Evolutionary conservation across 2,329 filamentous ascomycete genomes (phyloP).

Genomic region (Hypoxylon sp.): DNA sequence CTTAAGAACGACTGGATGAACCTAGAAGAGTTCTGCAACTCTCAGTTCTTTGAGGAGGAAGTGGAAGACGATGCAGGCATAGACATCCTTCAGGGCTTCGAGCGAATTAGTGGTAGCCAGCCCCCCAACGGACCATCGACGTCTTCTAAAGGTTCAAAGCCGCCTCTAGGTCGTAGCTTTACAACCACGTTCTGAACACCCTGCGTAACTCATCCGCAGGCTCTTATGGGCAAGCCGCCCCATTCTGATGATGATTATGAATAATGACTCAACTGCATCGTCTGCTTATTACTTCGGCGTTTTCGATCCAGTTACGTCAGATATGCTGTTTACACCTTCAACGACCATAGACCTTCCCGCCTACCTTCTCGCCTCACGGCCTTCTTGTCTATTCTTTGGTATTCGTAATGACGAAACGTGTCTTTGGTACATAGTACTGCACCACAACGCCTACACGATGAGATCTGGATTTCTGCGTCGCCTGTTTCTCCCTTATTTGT

Average conservation of each 20-base stretch:
- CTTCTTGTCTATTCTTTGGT: constrained; percentile 52
- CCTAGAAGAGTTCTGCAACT: constrained; percentile 67
- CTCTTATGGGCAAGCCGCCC: constrained; percentile 8
- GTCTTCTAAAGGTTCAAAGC: constrained; percentile 54
- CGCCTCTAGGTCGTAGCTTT: constrained; percentile 57
- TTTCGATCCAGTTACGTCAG: constrained; percentile 26
- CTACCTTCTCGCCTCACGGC: constrained; percentile 52
- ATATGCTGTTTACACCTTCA: constrained; percentile 23
- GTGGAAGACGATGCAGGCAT: constrained; percentile 71
- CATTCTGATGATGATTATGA: constrained; percentile 42
- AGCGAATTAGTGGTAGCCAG: constrained; percentile 75
- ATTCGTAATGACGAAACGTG: constrained; percentile 50
- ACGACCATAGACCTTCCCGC: constrained; percentile 45
- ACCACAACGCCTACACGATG: constrained; percentile 42
- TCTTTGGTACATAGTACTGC: constrained; percentile 46
- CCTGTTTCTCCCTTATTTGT: constrained; percentile 30
- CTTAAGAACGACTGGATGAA: constrained; percentile 61
- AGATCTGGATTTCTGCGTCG: constrained; percentile 40
- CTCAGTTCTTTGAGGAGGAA: constrained; percentile 72
- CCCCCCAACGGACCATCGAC: constrained; percentile 51
- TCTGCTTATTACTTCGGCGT: constrained; percentile 6
- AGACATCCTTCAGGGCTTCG: constrained; percentile 82
- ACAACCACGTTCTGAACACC: constrained; percentile 56
- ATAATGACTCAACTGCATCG: constrained; percentile 40
- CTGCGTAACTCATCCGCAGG: constrained; percentile 20